These are phyloP conservation scores for Teunomyces gatunensis DNA, from an alignment of 805 yeast species.

Conservation along the genomic window DNA sequence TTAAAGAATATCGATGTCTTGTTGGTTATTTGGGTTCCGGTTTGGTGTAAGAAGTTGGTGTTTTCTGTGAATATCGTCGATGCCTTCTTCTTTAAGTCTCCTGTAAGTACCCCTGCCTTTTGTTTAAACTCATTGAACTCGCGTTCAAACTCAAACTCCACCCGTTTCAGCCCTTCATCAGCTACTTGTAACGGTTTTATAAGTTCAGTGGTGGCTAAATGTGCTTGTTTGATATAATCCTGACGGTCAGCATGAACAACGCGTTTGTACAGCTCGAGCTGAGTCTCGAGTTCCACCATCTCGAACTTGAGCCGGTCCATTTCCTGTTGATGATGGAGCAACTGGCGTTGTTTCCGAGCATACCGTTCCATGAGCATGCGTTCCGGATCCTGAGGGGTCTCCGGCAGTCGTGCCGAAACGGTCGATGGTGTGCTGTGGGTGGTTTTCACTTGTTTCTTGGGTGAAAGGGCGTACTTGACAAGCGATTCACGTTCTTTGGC, in stretches of 20 bases:
- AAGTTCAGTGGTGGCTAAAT: conserved; percentile 7
- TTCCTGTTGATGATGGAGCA: conserved; percentile 47
- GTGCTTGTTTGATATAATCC: conserved; percentile 10
- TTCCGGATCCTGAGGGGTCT: not conserved
- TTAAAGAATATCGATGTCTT: conserved; percentile 27
- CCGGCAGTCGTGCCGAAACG: not conserved
- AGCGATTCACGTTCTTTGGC: conserved; percentile 40
- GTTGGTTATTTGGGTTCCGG: conserved; percentile 19
- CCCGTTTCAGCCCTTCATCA: not conserved
- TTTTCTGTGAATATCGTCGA: conserved; percentile 7
- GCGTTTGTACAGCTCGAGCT: conserved; percentile 17
- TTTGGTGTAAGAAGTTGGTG: conserved; percentile 3
- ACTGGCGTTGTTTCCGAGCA: conserved; percentile 54
- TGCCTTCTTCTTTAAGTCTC: conserved; percentile 7
- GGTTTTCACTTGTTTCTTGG: not conserved
- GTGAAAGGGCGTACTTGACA: conserved; percentile 39
- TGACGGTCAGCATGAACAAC: not conserved
- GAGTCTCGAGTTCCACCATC: conserved; percentile 29
- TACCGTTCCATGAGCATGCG: conserved; percentile 20
- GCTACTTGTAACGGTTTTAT: no score
- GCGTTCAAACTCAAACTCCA: not conserved
- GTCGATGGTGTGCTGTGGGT: not conserved
- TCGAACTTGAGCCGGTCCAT: conserved; percentile 31
- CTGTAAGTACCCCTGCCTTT: not conserved
- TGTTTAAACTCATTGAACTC: not conserved